These are phyloP conservation scores for Colletotrichum camelliae DNA, from an alignment of 2,329 filamentous ascomycete genomes.

Conservation along the genomic window DNA sequence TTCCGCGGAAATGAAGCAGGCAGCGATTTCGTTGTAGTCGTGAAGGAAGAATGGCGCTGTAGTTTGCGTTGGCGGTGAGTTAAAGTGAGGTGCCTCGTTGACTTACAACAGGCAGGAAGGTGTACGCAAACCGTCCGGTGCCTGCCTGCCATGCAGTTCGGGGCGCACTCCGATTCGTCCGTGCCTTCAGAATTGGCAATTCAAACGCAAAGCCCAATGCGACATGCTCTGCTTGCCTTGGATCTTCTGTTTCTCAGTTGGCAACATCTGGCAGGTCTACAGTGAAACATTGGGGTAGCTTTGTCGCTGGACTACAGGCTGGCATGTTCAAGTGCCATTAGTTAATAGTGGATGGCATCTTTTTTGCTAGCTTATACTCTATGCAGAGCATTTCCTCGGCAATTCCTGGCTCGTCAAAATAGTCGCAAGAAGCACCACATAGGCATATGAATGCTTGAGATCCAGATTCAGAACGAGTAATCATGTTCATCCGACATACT, in stretches of 20 bases:
- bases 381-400: neutral
- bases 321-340: neutral
- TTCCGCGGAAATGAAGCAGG: too few species aligned
- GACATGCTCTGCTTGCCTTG: neutral
- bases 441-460: fast-evolving
- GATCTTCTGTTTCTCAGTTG: neutral
- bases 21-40: too few species aligned
- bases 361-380: fast-evolving
- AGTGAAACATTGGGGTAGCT: neutral
- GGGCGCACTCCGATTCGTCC: neutral
- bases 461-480: fast-evolving
- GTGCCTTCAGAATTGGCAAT: neutral
- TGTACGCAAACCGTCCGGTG: neutral
- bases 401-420: neutral
- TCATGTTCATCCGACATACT: neutral
- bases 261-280: neutral
- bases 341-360: neutral
- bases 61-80: neutral
- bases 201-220: neutral
- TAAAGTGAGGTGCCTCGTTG: too few species aligned
- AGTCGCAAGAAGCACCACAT: fast-evolving
- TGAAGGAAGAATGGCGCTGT: fast-evolving
- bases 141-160: neutral
- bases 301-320: neutral
- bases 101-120: neutral